Percentiles rank a stretch among this genome's conserved stretches.
Conservation (phyloP, 202 grass and related monocot genomes). For the Digitaria exilis region DNA sequence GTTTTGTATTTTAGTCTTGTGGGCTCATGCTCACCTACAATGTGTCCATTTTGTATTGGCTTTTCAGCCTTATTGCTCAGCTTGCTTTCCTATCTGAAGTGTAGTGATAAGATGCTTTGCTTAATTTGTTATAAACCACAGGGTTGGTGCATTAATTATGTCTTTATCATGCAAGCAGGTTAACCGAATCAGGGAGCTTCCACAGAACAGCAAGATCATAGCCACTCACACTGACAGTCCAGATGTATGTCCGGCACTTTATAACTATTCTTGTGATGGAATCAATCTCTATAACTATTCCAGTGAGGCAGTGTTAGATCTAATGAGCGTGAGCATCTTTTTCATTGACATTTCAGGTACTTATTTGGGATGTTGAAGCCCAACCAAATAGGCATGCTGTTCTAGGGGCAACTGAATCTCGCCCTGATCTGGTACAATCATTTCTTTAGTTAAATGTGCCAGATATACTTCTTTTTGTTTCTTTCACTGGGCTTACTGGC, state of each 20-base stretch:
- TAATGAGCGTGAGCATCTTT: slow-evolving; percentile 18
- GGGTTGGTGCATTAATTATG: slow-evolving; percentile 23
- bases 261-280: slow-evolving; percentile 10
- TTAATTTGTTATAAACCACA: neutral
- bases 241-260: slow-evolving; percentile 60
- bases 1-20: slow-evolving; percentile 23
- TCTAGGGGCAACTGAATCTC: slow-evolving; percentile 68
- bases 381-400: slow-evolving; percentile 89
- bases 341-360: slow-evolving; percentile 54
- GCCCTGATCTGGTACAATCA: slow-evolving; percentile 75
- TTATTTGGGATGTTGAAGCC: slow-evolving; percentile 88
- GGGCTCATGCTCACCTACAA: neutral
- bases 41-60: neutral
- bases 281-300: neutral
- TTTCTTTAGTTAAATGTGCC: slow-evolving; percentile 16
- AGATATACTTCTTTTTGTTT: neutral
- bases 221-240: slow-evolving; percentile 97
- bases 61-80: slow-evolving; percentile 6
- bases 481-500: slow-evolving; percentile 25
- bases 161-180: slow-evolving; percentile 61
- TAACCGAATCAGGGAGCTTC: slow-evolving; percentile 97
- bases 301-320: neutral
- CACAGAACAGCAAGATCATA: slow-evolving; percentile 86
- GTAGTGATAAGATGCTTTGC: neutral
- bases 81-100: slow-evolving; percentile 14